Evolutionary conservation across 305 asterid species (phyloP).

Genomic region (Fraxinus latifolia): DNA sequence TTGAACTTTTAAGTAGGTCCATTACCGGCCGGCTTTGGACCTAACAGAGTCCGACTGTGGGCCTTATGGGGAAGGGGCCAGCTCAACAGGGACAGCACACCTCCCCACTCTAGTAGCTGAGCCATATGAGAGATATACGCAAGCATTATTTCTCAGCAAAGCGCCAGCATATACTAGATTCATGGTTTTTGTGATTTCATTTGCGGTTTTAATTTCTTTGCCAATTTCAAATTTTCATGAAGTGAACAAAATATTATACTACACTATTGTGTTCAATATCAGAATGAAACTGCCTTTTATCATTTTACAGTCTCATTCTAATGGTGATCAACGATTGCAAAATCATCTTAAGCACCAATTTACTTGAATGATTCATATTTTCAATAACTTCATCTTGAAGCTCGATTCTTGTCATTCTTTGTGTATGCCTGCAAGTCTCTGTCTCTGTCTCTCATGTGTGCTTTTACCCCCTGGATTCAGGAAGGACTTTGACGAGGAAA

Average conservation of each 20-base stretch:
- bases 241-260: neutral
- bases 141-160: neutral
- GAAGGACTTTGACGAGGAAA: slow-evolving; percentile 68
- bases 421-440: neutral
- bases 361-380: neutral
- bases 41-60: too few species aligned
- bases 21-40: too few species aligned
- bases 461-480: slow-evolving; percentile 34
- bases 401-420: neutral
- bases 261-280: neutral
- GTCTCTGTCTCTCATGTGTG: neutral
- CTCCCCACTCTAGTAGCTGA: too few species aligned
- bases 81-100: too few species aligned
- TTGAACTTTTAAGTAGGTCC: neutral
- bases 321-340: neutral
- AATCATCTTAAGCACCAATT: neutral
- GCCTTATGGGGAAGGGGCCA: too few species aligned
- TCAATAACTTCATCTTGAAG: neutral
- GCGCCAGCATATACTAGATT: neutral
- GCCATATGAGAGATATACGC: too few species aligned
- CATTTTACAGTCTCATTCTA: neutral
- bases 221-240: neutral
- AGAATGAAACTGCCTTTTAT: neutral
- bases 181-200: neutral
- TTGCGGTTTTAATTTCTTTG: neutral